Conservation (phyloP, 495 filamentous ascomycete genomes). For the Trichoderma asperelloides region DNA sequence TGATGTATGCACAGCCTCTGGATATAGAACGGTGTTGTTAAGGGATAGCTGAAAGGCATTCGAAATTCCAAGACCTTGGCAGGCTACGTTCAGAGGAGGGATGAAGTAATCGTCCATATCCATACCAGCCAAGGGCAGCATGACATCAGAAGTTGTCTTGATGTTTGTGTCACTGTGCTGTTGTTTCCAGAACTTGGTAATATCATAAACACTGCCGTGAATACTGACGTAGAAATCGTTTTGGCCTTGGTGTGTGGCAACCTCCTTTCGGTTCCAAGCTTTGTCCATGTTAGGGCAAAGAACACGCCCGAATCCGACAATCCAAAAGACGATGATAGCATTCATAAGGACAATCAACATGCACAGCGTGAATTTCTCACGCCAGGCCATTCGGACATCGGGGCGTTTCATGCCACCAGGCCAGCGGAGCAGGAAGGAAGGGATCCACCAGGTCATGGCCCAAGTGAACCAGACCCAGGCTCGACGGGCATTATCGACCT, state of each 20-base stretch:
- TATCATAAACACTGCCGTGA: constrained; percentile 85
- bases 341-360: constrained; percentile 78
- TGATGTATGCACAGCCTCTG: constrained; percentile 54
- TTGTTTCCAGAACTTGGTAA: constrained; percentile 72
- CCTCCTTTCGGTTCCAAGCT: constrained; percentile 69
- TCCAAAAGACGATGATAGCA: constrained; percentile 81
- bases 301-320: constrained; percentile 73
- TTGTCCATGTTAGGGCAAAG: constrained; percentile 91
- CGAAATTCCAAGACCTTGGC: constrained; percentile 53
- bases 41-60: constrained; percentile 41
- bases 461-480: constrained; percentile 76
- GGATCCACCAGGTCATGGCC: constrained; percentile 90
- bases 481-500: constrained; percentile 52
- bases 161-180: constrained; percentile 66
- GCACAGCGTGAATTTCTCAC: constrained; percentile 83
- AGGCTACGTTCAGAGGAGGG: constrained; percentile 67
- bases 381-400: constrained; percentile 93
- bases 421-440: constrained; percentile 69
- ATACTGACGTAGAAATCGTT: constrained; percentile 85
- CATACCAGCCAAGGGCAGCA: constrained; percentile 68
- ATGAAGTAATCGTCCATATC: constrained; percentile 79
- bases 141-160: constrained; percentile 52
- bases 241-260: constrained; percentile 57
- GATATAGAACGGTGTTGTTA: constrained; percentile 53
- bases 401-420: constrained; percentile 95